Conservation (phyloP, 176 grass and related monocot genomes). For the Oryza australiensis region DNA sequence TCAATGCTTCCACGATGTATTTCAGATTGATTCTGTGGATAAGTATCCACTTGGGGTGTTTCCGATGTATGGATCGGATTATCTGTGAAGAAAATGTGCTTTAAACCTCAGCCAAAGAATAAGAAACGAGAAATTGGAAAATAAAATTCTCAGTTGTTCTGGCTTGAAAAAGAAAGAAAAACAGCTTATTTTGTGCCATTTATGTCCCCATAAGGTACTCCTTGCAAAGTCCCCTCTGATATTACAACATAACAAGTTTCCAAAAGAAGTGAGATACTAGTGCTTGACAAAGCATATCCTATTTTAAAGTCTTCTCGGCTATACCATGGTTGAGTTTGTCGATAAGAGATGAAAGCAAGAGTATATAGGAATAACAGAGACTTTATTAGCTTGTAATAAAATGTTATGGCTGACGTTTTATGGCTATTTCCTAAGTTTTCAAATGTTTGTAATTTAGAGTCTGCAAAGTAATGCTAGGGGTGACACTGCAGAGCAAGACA, state of each 20-base stretch:
- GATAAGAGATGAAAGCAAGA: not conserved
- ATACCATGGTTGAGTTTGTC: not conserved
- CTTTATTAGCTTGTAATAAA: slow-evolving; percentile 4
- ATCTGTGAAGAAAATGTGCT: slow-evolving; percentile 42
- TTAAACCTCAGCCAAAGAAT: slow-evolving; percentile 18
- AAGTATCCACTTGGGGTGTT: slow-evolving; percentile 27
- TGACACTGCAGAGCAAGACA: not conserved
- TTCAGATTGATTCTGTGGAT: slow-evolving; percentile 30
- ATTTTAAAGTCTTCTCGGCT: too few species aligned
- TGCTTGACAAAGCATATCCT: not conserved
- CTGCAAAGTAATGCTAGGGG: not conserved
- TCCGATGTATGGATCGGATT: slow-evolving; percentile 28
- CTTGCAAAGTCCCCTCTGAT: not conserved
- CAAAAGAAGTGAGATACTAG: not conserved
- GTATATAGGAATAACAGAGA: not conserved
- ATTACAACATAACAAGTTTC: not conserved
- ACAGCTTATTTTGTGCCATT: not conserved
- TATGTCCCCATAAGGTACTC: not conserved
- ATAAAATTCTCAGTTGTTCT: not conserved
- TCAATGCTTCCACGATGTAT: slow-evolving; percentile 25
- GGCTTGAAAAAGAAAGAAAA: not conserved
- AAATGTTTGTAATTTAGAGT: not conserved
- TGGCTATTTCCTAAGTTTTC: not conserved
- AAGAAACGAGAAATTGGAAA: not conserved
- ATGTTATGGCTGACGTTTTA: not conserved